Evolutionary conservation across 345 rosid genomes (phyloP).

Genomic region (Eucalyptus microcorys): DNA sequence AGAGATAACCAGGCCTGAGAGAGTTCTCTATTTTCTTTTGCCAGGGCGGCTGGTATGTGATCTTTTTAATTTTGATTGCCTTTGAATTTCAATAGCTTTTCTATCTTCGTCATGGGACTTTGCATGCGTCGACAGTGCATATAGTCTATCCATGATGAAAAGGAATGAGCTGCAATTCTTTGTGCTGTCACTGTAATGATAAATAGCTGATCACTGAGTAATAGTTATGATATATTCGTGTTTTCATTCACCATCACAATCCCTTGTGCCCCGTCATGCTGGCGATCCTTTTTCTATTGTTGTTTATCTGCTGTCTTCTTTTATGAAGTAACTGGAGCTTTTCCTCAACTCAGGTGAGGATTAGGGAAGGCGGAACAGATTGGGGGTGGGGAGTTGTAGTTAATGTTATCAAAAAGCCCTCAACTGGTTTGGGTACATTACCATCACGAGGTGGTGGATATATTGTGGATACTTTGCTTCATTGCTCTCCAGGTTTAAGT

Average conservation of each 20-base stretch:
- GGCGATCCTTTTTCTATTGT: neutral
- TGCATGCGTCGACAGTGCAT: neutral
- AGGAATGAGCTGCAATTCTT: neutral
- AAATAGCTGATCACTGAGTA: neutral
- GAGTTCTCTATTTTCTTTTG: slow-evolving; percentile 73
- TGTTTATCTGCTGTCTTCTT: neutral
- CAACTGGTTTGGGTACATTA: slow-evolving; percentile 40
- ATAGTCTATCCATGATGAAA: neutral
- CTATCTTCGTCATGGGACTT: neutral
- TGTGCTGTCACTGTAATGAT: neutral
- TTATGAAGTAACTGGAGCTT: neutral
- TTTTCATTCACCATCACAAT: neutral
- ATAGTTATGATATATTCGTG: neutral
- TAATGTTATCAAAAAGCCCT: slow-evolving; percentile 73
- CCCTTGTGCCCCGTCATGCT: neutral
- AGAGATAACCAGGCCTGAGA: slow-evolving; percentile 95
- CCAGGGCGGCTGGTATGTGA: slow-evolving; percentile 87
- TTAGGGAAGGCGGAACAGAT: slow-evolving; percentile 91
- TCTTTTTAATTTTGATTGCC: neutral
- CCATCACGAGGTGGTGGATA: slow-evolving; percentile 64
- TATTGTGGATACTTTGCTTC: slow-evolving; percentile 88
- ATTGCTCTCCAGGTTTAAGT: slow-evolving; percentile 73
- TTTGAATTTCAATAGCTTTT: neutral
- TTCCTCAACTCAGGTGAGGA: slow-evolving; percentile 52
- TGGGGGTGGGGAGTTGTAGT: slow-evolving; percentile 99